Evolutionary conservation across 2,329 filamentous ascomycete species (phyloP).

Genomic region (Penicillium sp.): DNA sequence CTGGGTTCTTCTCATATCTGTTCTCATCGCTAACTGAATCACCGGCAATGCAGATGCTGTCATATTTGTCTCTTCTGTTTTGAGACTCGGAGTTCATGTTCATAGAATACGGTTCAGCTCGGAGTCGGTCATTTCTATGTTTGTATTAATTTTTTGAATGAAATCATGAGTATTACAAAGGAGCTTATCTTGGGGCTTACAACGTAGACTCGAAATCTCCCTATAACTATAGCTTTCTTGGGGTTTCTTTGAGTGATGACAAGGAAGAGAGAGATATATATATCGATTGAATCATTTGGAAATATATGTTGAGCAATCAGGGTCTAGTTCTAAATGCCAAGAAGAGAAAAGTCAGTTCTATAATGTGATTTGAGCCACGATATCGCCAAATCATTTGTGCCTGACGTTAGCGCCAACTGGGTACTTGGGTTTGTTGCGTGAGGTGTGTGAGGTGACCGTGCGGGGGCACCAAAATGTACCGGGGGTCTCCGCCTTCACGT

Average conservation of each 20-base stretch:
- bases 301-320: not conserved
- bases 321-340: not conserved
- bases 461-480: slow-evolving; percentile 11
- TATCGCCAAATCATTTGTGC: slow-evolving; percentile 9
- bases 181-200: not conserved
- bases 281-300: not conserved
- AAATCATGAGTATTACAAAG: not conserved
- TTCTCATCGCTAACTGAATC: slow-evolving; percentile 31
- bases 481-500: slow-evolving; percentile 17
- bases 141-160: not conserved
- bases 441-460: not conserved
- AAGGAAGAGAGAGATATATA: not conserved
- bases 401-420: slow-evolving; percentile 16
- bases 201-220: not conserved
- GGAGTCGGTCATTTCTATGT: slow-evolving; percentile 18
- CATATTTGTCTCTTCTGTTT: slow-evolving; percentile 19
- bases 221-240: not conserved
- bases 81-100: slow-evolving; percentile 18
- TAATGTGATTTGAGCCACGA: not conserved
- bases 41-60: slow-evolving; percentile 26
- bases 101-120: slow-evolving; percentile 16
- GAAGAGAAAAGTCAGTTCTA: not conserved
- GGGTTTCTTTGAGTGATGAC: not conserved
- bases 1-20: slow-evolving; percentile 12
- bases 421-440: not conserved